Percentiles rank a stretch among this genome's conserved stretches.
These are phyloP conservation scores for Aspergillus pseudoglaucus DNA, from an alignment of 2,329 filamentous ascomycete species.

Conservation along the genomic window DNA sequence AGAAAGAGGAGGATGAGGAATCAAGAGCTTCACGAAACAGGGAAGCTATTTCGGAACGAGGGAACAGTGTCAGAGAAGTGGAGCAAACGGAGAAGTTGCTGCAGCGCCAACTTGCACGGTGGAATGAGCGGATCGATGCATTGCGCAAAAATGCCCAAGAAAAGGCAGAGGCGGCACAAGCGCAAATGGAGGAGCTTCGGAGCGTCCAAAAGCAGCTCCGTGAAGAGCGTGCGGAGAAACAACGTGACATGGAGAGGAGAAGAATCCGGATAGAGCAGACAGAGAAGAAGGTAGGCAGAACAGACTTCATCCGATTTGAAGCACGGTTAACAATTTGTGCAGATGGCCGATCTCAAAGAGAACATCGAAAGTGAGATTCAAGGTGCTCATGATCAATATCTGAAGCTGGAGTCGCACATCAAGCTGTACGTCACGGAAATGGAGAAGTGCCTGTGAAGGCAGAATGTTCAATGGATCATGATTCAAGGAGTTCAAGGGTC, in stretches of 20 bases:
- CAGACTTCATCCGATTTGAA: background rate
- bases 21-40: conserved; percentile 71
- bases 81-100: conserved; percentile 81
- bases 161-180: conserved; percentile 73
- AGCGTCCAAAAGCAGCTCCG: conserved; percentile 72
- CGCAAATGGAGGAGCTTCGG: conserved; percentile 84
- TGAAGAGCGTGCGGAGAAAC: conserved; percentile 79
- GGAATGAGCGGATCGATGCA: conserved; percentile 79
- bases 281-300: conserved; percentile 78
- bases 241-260: conserved; percentile 83
- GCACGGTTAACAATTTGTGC: conserved; percentile 15
- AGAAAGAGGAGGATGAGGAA: conserved; percentile 87
- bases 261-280: conserved; percentile 95
- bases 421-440: conserved; percentile 98
- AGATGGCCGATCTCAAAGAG: conserved; percentile 98
- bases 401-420: conserved; percentile 96
- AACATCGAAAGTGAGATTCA: conserved; percentile 94
- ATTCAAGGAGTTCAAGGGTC: conserved; percentile 30
- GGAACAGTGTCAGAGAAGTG: conserved; percentile 84
- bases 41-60: conserved; percentile 79
- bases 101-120: conserved; percentile 75
- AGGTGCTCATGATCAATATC: conserved; percentile 83
- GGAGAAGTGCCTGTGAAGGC: conserved; percentile 68
- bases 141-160: conserved; percentile 71
- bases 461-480: conserved; percentile 11